phyloP scores from a whole-genome alignment of 108 stramenopile genomes.

The Skeletonema costatum region DNA sequence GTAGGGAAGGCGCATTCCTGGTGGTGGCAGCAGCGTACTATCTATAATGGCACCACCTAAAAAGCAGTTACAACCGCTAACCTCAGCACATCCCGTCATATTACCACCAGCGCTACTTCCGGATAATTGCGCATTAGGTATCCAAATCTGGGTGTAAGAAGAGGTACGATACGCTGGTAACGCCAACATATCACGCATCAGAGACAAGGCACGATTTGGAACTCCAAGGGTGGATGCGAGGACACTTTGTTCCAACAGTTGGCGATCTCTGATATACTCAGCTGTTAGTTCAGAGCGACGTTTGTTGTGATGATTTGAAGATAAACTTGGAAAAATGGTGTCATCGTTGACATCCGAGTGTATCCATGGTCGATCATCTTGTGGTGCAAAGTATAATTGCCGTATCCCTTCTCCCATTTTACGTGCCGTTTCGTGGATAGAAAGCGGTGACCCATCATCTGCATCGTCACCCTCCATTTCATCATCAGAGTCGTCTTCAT shows the following conservation, averaged over 20 bases:
- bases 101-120: slow-evolving; percentile 70
- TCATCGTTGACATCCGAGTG: slow-evolving; percentile 56
- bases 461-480: slow-evolving; percentile 33
- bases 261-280: slow-evolving; percentile 17
- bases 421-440: slow-evolving; percentile 48
- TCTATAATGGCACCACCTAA: slow-evolving; percentile 87
- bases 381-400: slow-evolving; percentile 74
- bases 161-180: slow-evolving; percentile 78
- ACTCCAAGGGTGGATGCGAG: slow-evolving; percentile 72
- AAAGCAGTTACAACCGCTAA: slow-evolving; percentile 73
- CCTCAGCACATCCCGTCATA: slow-evolving; percentile 78
- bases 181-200: slow-evolving; percentile 85
- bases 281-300: slow-evolving; percentile 20
- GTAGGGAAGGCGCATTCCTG: slow-evolving; percentile 73
- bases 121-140: slow-evolving; percentile 81
- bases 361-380: slow-evolving; percentile 68
- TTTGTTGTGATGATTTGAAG: neutral
- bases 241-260: slow-evolving; percentile 57
- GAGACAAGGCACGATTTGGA: slow-evolving; percentile 80
- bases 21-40: slow-evolving; percentile 72
- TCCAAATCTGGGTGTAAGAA: slow-evolving; percentile 88
- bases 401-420: slow-evolving; percentile 82
- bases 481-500: slow-evolving; percentile 63
- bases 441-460: slow-evolving; percentile 31
- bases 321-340: slow-evolving; percentile 24